These are phyloP conservation scores for Phytopythium oedochilum DNA, from an alignment of 352 stramenopile genomes.

Conservation along the genomic window DNA sequence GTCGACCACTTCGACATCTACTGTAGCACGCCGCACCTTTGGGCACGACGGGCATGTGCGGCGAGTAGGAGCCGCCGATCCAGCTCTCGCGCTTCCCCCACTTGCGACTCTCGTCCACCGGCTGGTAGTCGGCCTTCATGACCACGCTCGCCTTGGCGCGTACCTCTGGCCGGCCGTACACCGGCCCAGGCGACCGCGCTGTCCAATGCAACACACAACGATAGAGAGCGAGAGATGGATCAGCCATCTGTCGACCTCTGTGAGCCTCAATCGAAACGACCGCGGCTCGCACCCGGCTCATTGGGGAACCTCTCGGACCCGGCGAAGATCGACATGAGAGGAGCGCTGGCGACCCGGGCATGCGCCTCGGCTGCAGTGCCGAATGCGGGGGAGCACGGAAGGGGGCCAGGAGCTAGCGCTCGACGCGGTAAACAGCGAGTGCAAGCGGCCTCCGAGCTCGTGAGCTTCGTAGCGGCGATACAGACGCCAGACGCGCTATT, in stretches of 20 bases:
- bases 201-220: not conserved
- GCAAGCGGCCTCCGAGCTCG: not conserved
- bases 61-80: constrained; percentile 58
- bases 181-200: constrained; percentile 67
- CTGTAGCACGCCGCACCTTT: constrained; percentile 61
- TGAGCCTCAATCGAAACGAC: not conserved
- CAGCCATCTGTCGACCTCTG: not conserved
- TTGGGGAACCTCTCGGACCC: constrained; percentile 69
- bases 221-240: not conserved
- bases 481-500: not conserved
- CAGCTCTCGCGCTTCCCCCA: constrained; percentile 81
- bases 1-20: too few species aligned
- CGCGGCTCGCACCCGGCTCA: constrained; percentile 41
- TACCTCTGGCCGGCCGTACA: constrained; percentile 60
- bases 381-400: not conserved
- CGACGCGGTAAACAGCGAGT: not conserved
- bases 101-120: constrained; percentile 55
- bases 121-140: constrained; percentile 67
- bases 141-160: constrained; percentile 57
- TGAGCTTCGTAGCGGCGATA: not conserved
- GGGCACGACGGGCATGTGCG: constrained; percentile 47
- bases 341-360: not conserved
- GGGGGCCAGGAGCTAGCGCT: not conserved
- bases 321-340: constrained; percentile 72
- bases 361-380: constrained; percentile 2